phyloP scores from a whole-genome alignment of 2,329 filamentous ascomycete species.

The Cryphonectria nitschkei region DNA sequence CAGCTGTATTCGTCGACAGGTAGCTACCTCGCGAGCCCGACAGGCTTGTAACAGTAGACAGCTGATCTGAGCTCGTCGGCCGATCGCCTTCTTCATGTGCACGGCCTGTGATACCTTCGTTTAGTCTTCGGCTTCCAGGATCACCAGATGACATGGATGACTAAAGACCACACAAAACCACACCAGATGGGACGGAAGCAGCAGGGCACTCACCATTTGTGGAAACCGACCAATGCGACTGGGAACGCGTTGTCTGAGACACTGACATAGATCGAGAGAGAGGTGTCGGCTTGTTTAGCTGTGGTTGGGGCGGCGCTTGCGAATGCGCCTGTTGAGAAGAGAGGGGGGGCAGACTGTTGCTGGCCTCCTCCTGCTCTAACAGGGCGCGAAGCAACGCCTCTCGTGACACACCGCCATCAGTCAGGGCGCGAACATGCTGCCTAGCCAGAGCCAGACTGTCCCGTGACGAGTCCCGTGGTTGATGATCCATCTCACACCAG shows the following conservation, averaged over 20 bases:
- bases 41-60: slow-evolving; percentile 36
- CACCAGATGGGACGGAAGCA: not conserved
- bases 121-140: slow-evolving; percentile 12
- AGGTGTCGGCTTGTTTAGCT: slow-evolving; percentile 14
- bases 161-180: not conserved
- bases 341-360: slow-evolving; percentile 21
- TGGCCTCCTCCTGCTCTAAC: slow-evolving; percentile 37
- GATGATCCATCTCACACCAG: slow-evolving; percentile 33
- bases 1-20: slow-evolving; percentile 44
- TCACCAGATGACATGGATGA: not conserved
- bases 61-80: slow-evolving; percentile 26
- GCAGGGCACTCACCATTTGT: slow-evolving; percentile 18
- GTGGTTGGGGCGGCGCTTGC: slow-evolving; percentile 15
- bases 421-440: slow-evolving; percentile 39
- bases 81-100: slow-evolving; percentile 24
- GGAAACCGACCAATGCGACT: slow-evolving; percentile 25
- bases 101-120: slow-evolving; percentile 12
- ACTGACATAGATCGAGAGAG: slow-evolving; percentile 25
- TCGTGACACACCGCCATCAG: slow-evolving; percentile 37
- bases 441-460: slow-evolving; percentile 38
- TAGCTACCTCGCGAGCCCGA: slow-evolving; percentile 53
- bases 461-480: slow-evolving; percentile 33
- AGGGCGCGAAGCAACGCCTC: slow-evolving; percentile 40
- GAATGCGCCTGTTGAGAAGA: slow-evolving; percentile 17
- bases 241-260: slow-evolving; percentile 21